Evolutionary conservation across 306 rosid genomes (phyloP), one percentile per base, ranked within the genome.

Genomic region (Casuarina cunninghamiana): DNA sequence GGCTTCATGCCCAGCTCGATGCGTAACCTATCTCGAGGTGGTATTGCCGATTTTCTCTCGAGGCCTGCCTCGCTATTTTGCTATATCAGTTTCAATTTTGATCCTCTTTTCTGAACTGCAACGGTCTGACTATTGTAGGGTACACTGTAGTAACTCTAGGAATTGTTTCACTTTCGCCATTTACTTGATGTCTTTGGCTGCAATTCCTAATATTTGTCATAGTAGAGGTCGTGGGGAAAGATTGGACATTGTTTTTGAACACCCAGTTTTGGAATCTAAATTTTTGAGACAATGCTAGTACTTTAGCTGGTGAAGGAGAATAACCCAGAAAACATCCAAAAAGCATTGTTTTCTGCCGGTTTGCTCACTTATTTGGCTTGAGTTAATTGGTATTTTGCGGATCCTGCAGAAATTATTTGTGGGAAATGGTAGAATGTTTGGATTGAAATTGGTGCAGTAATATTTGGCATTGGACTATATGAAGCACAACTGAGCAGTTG

Each of bases 401-500:
- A 78, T 51, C 91, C 77, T 8, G 98, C 93, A 5, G 87, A 67
- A 46, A 46, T 85, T 6, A 81, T 93, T 74, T 94, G 80, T 44
- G 98, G 98, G 6, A 82, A 83, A 26, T 93, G 98, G 97, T 79
- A 91, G 83, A 89, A 91, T 60, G 53, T 81, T 21, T 93, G 97
- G 89, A 83, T 93, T 78, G 97, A 89, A 78, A 75, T 91, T 10
- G 97, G 98, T 10, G 91, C 93, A 17, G 89, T 86, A 69, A 68
- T 93, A 48, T 88, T 93, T 13, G 79, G 85, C 49, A 61, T 89
- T 67, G 98, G 98, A 0, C 79, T 93, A 0, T 93, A 63, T 74
- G 91, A 93, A 81, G 98, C 97, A 9, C 97, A 93, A 77, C 62
- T 91, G 32, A 91, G 95, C 65, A 93, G 93, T 66, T 83, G 93